Evolutionary conservation across 108 stramenopile genomes (phyloP).

Genomic region (Cyclotella choctawhatcheeana): DNA sequence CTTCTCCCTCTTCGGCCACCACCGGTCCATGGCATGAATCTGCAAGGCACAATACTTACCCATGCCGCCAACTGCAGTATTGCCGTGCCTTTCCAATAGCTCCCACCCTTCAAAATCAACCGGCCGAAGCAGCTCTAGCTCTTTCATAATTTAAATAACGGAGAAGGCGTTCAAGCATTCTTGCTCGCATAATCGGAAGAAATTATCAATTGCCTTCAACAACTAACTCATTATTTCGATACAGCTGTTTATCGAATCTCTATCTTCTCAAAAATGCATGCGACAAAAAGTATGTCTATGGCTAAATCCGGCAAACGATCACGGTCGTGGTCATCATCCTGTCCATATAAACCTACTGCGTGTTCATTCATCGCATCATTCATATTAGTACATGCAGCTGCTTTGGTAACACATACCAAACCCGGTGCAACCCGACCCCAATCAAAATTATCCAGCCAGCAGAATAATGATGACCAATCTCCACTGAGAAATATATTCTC

Average conservation of each 20-base stretch:
- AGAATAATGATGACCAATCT: not conserved
- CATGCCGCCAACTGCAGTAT: no score
- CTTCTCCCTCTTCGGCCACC: no score
- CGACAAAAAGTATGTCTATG: not conserved
- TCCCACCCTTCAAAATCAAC: no score
- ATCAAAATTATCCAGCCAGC: not conserved
- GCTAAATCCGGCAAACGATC: constrained; percentile 6
- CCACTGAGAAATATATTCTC: constrained; percentile 4
- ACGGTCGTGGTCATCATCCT: constrained; percentile 13
- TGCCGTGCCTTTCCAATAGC: no score
- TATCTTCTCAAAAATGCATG: not conserved
- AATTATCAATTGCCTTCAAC: no score
- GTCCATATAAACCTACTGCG: not conserved
- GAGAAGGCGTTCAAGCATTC: not conserved
- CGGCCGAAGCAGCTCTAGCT: no score
- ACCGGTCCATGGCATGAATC: no score
- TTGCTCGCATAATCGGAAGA: not conserved
- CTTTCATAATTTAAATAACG: not conserved
- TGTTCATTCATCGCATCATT: not conserved
- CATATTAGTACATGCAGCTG: not conserved
- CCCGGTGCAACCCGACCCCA: not conserved
- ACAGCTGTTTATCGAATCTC: constrained; percentile 14
- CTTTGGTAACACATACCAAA: not conserved
- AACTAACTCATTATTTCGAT: not conserved
- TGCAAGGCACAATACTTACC: no score